These are phyloP conservation scores for Flaveria linearis DNA, from an alignment of 129 eudicot genomes.

Conservation along the genomic window DNA sequence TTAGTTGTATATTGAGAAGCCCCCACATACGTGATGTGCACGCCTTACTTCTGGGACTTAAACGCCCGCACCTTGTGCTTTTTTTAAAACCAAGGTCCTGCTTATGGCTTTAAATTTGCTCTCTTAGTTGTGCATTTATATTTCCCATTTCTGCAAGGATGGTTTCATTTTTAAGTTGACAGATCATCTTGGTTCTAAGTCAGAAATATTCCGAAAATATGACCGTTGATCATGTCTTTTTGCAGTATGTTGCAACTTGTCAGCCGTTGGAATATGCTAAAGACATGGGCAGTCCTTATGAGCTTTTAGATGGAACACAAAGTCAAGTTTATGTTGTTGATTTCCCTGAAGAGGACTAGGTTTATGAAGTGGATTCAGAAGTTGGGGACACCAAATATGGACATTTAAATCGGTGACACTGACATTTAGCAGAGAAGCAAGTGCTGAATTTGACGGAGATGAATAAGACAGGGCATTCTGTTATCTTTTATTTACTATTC, in stretches of 20 bases:
- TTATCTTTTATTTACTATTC: slow-evolving; percentile 48
- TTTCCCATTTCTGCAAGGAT: neutral
- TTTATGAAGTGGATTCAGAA: slow-evolving; percentile 27
- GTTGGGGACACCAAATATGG: slow-evolving; percentile 20
- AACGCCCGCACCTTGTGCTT: too few relatives aligned
- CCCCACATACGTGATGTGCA: too few relatives aligned
- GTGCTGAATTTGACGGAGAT: slow-evolving; percentile 44
- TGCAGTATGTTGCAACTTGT: slow-evolving; percentile 24
- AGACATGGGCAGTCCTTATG: slow-evolving; percentile 21
- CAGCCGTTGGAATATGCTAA: slow-evolving; percentile 40
- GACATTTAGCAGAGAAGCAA: slow-evolving; percentile 29
- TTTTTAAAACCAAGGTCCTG: neutral
- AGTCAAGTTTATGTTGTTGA: slow-evolving; percentile 10
- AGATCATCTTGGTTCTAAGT: neutral
- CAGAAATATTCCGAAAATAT: neutral
- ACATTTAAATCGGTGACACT: slow-evolving; percentile 1
- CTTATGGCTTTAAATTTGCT: slow-evolving; percentile 4
- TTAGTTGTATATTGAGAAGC: too few relatives aligned
- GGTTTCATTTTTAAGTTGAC: slow-evolving; percentile 18
- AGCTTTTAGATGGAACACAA: slow-evolving; percentile 20
- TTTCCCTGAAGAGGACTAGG: slow-evolving; percentile 14
- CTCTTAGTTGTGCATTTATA: neutral
- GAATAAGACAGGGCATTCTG: slow-evolving; percentile 43
- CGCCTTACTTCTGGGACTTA: too few relatives aligned
- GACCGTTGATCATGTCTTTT: slow-evolving; percentile 14